These are phyloP conservation scores for Platanus orientalis DNA, from an alignment of 164 flowering plant genomes.

Conservation along the genomic window DNA sequence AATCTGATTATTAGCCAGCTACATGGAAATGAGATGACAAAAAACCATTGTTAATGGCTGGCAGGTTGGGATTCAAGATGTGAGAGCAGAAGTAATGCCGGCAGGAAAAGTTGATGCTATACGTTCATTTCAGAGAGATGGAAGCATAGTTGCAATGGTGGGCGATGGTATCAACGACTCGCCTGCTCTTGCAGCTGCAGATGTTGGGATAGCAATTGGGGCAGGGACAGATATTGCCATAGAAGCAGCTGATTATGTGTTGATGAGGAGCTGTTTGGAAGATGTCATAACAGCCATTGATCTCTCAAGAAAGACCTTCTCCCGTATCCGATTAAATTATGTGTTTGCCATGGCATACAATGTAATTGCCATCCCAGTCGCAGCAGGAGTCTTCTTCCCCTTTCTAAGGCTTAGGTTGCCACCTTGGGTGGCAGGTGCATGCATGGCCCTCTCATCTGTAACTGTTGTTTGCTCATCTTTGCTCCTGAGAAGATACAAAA, in stretches of 20 bases:
- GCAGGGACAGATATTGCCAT: constrained; percentile 99
- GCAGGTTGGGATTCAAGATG: constrained; percentile 87
- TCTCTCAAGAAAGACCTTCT: constrained; percentile 85
- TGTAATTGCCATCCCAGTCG: constrained; percentile 79
- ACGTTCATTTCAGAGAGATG: constrained; percentile 67
- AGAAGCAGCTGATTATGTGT: constrained; percentile 94
- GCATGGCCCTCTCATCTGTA: constrained; percentile 97
- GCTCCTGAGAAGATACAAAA: constrained; percentile 79
- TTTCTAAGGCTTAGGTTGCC: constrained; percentile 56
- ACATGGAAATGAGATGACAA: neutral
- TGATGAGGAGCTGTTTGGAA: constrained; percentile 90
- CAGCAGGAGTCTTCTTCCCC: constrained; percentile 92
- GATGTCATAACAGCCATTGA: constrained; percentile 95
- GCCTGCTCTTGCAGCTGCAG: constrained; percentile 97
- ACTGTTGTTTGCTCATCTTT: constrained; percentile 98
- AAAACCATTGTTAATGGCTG: neutral
- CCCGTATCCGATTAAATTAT: constrained; percentile 73
- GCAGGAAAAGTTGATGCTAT: constrained; percentile 90
- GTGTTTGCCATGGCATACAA: constrained; percentile 95
- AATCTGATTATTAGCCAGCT: too few relatives aligned
- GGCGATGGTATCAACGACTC: constrained; percentile 99
- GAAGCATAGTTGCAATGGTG: constrained; percentile 90
- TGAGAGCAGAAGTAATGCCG: constrained; percentile 90
- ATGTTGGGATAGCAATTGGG: constrained; percentile 98
- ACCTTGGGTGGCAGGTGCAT: constrained; percentile 98